These are phyloP conservation scores for Echinochloa phyllopogon DNA, from an alignment of 176 grass and related monocot genomes.

Conservation along the genomic window DNA sequence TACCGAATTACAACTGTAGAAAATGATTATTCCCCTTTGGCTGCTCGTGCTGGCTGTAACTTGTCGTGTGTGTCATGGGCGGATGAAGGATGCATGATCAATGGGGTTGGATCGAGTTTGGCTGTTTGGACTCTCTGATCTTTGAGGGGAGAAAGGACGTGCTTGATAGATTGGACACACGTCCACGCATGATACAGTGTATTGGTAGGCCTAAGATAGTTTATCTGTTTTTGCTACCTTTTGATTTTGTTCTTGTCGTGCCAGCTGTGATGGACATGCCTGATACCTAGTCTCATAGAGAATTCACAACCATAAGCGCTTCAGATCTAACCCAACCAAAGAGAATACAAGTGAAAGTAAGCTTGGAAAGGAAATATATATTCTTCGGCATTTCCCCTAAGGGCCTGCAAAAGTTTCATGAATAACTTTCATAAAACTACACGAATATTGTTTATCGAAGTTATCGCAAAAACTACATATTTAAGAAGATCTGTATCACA, in stretches of 20 bases:
- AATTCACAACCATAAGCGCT: neutral
- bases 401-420: neutral
- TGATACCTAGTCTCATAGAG: neutral
- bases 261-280: neutral
- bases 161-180: constrained; percentile 5
- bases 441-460: neutral
- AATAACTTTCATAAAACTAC: neutral
- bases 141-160: constrained; percentile 19
- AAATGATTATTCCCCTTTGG: constrained; percentile 31
- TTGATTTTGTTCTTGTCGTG: neutral
- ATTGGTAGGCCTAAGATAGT: constrained; percentile 9
- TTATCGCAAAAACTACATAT: neutral
- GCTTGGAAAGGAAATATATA: neutral
- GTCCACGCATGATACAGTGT: neutral
- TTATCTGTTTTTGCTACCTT: neutral
- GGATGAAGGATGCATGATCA: neutral
- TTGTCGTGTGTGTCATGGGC: constrained; percentile 48
- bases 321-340: neutral
- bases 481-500: no score
- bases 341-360: neutral
- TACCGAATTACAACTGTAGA: constrained; percentile 32
- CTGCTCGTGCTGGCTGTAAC: constrained; percentile 36
- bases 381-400: neutral
- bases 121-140: neutral
- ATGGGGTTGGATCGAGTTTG: constrained; percentile 15